Evolutionary conservation across 2,329 filamentous ascomycete genomes (phyloP).

Genomic region (Pseudogymnoascus sp.): DNA sequence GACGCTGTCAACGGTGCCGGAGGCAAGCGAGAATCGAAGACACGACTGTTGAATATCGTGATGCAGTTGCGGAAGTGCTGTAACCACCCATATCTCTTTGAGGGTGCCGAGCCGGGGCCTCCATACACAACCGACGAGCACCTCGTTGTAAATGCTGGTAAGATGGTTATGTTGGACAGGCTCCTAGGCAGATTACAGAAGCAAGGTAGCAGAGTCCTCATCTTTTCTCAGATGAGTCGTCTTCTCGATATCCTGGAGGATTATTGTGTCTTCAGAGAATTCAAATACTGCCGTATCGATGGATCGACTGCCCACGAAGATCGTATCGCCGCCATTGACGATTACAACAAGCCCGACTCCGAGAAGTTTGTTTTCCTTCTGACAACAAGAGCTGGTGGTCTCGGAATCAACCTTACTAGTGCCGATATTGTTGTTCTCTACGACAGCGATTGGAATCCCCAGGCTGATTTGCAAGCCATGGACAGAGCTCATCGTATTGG

Average conservation of each 20-base stretch:
- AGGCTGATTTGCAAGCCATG: constrained; percentile 98
- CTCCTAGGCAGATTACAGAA: constrained; percentile 73
- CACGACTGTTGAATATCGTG: constrained; percentile 91
- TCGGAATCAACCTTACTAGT: constrained; percentile 92
- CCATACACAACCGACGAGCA: constrained; percentile 98
- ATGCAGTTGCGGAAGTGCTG: constrained; percentile 99
- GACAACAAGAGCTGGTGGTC: constrained; percentile 87
- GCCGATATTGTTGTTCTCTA: constrained; percentile 95
- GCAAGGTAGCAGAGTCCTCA: constrained; percentile 89
- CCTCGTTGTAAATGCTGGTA: constrained; percentile 83
- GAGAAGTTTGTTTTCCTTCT: constrained; percentile 96
- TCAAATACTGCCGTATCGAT: constrained; percentile 95
- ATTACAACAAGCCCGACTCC: constrained; percentile 92
- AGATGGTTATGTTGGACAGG: constrained; percentile 96
- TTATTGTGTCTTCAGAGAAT: constrained; percentile 92
- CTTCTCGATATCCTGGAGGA: constrained; percentile 94
- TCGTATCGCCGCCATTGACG: constrained; percentile 92
- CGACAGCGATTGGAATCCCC: constrained; percentile 98
- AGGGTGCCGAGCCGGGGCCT: constrained; percentile 91
- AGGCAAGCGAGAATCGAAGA: constrained; percentile 96
- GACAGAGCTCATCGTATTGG: constrained; percentile 97
- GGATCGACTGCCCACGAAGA: constrained; percentile 95
- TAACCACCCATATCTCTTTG: constrained; percentile 96
- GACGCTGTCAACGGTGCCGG: constrained; percentile 95
- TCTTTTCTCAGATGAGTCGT: constrained; percentile 99